phyloP scores from a whole-genome alignment of 1,284 basidiomycete genomes.

The Fomitiporia mediterranea region DNA sequence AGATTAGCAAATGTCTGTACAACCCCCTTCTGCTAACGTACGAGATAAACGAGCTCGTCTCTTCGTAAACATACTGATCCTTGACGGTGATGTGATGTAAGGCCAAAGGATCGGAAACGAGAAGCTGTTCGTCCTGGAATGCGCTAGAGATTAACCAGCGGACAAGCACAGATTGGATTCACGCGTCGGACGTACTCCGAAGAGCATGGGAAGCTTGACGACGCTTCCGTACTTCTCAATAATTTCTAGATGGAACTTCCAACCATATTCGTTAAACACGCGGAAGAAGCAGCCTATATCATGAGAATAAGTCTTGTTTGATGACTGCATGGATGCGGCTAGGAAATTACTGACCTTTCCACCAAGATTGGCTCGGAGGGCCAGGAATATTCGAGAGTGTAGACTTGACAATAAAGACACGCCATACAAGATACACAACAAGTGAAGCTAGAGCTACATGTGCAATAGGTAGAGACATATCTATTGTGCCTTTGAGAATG shows the following conservation, averaged over 20 bases:
- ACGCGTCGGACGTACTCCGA: constrained; percentile 23
- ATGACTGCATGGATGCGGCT: not conserved
- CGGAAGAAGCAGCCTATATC: constrained; percentile 10
- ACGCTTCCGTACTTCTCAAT: constrained; percentile 20
- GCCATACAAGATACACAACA: constrained; percentile 4
- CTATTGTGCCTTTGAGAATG: not conserved
- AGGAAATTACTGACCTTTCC: constrained; percentile 8
- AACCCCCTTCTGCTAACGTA: too few relatives aligned
- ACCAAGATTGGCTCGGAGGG: constrained; percentile 11
- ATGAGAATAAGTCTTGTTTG: not conserved
- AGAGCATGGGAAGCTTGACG: constrained; percentile 16
- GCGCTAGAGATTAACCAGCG: not conserved
- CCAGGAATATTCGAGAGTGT: constrained; percentile 13
- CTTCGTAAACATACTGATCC: constrained; percentile 30
- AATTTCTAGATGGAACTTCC: constrained; percentile 21
- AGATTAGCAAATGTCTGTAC: not conserved
- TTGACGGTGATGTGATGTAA: constrained; percentile 31
- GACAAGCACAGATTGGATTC: not conserved
- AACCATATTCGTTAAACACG: constrained; percentile 6
- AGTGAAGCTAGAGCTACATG: not conserved
- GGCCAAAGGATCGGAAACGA: constrained; percentile 24
- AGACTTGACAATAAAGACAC: constrained; percentile 1
- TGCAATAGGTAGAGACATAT: not conserved
- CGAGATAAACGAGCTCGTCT: constrained; percentile 24
- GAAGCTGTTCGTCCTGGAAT: constrained; percentile 20